Percentiles rank a stretch among this genome's conserved stretches.
Evolutionary conservation across 306 rosid species (phyloP).

Genomic region (Cercis canadensis): DNA sequence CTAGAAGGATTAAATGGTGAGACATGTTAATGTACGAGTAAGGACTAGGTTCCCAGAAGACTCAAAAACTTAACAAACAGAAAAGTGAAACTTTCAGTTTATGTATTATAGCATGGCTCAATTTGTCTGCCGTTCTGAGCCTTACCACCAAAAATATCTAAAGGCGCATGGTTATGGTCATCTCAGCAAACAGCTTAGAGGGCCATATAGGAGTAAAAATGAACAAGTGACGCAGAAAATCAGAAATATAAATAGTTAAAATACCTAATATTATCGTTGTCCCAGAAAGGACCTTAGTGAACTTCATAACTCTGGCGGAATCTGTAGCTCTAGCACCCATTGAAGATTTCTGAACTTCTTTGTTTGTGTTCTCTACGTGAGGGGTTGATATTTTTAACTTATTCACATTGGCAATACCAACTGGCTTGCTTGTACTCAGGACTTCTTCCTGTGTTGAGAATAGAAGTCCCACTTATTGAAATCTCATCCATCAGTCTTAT

Average conservation of each 20-base stretch:
- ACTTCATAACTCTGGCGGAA: constrained; percentile 84
- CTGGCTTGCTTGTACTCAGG: constrained; percentile 49
- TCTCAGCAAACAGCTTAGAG: constrained; percentile 17
- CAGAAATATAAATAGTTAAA: constrained; percentile 19
- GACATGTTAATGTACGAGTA: not conserved
- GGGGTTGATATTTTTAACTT: constrained; percentile 58
- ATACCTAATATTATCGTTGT: constrained; percentile 79
- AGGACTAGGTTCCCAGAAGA: not conserved
- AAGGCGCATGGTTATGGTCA: not conserved
- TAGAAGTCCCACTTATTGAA: constrained; percentile 42
- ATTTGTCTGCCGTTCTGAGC: constrained; percentile 6
- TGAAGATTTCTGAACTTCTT: constrained; percentile 60
- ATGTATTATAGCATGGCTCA: constrained; percentile 3
- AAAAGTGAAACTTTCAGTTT: not conserved
- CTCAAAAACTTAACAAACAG: not conserved
- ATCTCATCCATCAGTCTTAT: constrained; percentile 8
- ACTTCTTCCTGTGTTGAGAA: constrained; percentile 66
- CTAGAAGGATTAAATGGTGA: constrained; percentile 7
- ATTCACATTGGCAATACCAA: constrained; percentile 44
- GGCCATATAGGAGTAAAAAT: constrained; percentile 15
- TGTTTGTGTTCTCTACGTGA: constrained; percentile 45
- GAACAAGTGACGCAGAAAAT: constrained; percentile 23
- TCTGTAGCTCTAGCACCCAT: constrained; percentile 91
- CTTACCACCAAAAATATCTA: constrained; percentile 10
- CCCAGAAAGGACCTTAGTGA: constrained; percentile 82